Evolutionary conservation across 495 filamentous ascomycete species (phyloP).

Genomic region (Podospora sp.): DNA sequence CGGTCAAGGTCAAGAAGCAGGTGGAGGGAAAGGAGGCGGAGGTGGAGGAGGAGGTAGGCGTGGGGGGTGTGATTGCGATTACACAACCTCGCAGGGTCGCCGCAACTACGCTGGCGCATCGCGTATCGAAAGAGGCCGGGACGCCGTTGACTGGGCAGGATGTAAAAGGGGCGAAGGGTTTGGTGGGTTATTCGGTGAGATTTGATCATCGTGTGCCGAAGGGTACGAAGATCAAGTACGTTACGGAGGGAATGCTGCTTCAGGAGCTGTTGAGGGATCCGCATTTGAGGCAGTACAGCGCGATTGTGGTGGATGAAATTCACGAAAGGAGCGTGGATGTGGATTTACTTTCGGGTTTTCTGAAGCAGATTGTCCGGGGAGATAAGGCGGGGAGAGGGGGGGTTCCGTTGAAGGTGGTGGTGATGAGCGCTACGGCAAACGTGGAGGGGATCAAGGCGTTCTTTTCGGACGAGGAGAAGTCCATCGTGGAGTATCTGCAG

Average conservation of each 20-base stretch:
- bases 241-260: slow-evolving; percentile 96
- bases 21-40: slow-evolving; percentile 43
- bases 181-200: slow-evolving; percentile 90
- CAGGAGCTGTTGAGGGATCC: slow-evolving; percentile 93
- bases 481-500: slow-evolving; percentile 57
- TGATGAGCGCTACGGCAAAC: slow-evolving; percentile 97
- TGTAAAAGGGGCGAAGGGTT: slow-evolving; percentile 56
- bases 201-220: slow-evolving; percentile 81
- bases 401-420: slow-evolving; percentile 78
- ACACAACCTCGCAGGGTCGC: slow-evolving; percentile 94
- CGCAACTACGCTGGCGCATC: slow-evolving; percentile 85
- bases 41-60: slow-evolving; percentile 55
- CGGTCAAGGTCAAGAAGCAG: slow-evolving; percentile 47
- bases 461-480: slow-evolving; percentile 53
- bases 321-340: slow-evolving; percentile 98
- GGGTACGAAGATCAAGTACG: slow-evolving; percentile 79
- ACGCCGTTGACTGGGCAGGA: slow-evolving; percentile 58
- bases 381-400: slow-evolving; percentile 64
- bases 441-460: slow-evolving; percentile 75
- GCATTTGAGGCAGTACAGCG: slow-evolving; percentile 79
- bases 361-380: slow-evolving; percentile 70
- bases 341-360: slow-evolving; percentile 84
- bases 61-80: slow-evolving; percentile 89
- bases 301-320: slow-evolving; percentile 92
- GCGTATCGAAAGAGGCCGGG: slow-evolving; percentile 90